Evolutionary conservation across 2,329 filamentous ascomycete species (phyloP).

Genomic region (Alternaria sp.): DNA sequence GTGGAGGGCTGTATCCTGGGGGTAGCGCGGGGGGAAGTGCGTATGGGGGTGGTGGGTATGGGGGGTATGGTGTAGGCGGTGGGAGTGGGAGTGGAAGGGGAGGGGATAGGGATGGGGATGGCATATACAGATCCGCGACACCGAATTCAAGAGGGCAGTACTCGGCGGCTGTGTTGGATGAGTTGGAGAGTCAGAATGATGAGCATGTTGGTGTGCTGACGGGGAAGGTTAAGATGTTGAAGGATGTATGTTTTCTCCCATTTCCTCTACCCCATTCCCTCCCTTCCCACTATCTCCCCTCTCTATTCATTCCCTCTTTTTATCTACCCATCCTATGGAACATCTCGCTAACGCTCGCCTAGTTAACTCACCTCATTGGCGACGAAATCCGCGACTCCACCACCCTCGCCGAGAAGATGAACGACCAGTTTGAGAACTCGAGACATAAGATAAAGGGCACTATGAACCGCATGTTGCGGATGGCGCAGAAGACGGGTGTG

Average conservation of each 20-base stretch:
- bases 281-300: too few relatives aligned
- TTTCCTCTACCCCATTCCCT: too few relatives aligned
- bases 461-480: constrained; percentile 95
- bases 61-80: constrained; percentile 9
- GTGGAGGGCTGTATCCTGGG: constrained; percentile 19
- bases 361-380: constrained; percentile 89
- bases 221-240: constrained; percentile 86
- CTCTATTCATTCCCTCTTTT: too few relatives aligned
- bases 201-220: constrained; percentile 87
- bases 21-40: neutral
- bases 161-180: constrained; percentile 86
- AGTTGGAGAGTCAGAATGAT: constrained; percentile 96
- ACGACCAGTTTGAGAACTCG: constrained; percentile 89
- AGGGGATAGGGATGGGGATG: neutral
- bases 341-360: neutral
- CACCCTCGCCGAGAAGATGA: constrained; percentile 91
- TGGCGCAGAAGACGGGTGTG: constrained; percentile 94
- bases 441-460: constrained; percentile 82
- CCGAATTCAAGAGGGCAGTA: constrained; percentile 78
- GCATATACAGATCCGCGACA: constrained; percentile 50
- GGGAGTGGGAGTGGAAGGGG: neutral
- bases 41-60: neutral
- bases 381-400: constrained; percentile 93
- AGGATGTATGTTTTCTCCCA: constrained; percentile 69
- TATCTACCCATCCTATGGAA: too few relatives aligned